Conservation (phyloP, 176 grass and related monocot genomes). For the Phoenix roebelenii region DNA sequence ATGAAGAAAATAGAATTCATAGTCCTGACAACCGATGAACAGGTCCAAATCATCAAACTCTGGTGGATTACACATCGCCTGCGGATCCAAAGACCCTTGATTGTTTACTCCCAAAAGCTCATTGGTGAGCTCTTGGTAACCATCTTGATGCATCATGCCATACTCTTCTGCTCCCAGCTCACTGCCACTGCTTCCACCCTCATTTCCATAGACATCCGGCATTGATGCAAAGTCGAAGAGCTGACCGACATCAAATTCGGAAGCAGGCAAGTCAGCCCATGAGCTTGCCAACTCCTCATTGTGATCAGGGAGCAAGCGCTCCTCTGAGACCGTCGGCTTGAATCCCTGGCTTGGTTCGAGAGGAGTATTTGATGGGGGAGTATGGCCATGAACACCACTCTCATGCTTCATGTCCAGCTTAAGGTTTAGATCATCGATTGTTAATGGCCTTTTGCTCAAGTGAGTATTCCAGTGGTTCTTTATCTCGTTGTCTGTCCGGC, state of each 20-base stretch:
- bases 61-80: background rate
- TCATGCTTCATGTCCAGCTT: slow-evolving; percentile 15
- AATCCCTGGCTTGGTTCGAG: background rate
- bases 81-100: slow-evolving; percentile 14
- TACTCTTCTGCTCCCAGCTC: slow-evolving; percentile 28
- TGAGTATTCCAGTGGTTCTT: slow-evolving; percentile 52
- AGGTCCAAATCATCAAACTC: slow-evolving; percentile 1
- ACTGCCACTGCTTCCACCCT: slow-evolving; percentile 15
- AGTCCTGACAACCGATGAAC: slow-evolving; percentile 14
- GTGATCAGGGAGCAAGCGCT: background rate
- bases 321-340: background rate
- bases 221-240: slow-evolving; percentile 19
- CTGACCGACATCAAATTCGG: slow-evolving; percentile 16
- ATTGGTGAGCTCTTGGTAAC: background rate
- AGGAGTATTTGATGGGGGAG: background rate
- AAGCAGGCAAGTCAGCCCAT: slow-evolving; percentile 3
- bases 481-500: slow-evolving; percentile 43
- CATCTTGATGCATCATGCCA: background rate
- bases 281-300: background rate
- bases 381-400: background rate
- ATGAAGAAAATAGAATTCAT: slow-evolving; percentile 16
- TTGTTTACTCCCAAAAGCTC: background rate
- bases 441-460: slow-evolving; percentile 36
- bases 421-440: slow-evolving; percentile 31
- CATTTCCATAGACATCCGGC: background rate